Percentiles rank a stretch among this genome's conserved stretches.
Conservation (phyloP, 208 protist species). For the Leishmania amazonensis region DNA sequence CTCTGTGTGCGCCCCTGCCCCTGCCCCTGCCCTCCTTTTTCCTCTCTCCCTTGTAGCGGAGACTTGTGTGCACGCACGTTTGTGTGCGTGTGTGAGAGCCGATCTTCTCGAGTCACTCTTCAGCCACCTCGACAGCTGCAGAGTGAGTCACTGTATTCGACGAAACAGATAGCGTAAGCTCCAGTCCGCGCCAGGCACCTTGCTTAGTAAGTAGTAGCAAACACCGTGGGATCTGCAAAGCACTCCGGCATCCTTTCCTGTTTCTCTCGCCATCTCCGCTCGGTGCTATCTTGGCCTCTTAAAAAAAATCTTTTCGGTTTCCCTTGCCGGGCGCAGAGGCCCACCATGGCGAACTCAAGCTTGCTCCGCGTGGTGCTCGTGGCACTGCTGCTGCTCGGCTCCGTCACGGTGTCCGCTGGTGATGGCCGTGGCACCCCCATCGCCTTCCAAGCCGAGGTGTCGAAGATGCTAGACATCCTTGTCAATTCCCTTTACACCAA, state of each 20-base stretch:
- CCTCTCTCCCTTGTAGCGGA: neutral
- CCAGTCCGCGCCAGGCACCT: neutral
- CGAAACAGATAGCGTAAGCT: neutral
- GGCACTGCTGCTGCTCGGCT: conserved; percentile 45
- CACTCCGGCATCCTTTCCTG: neutral
- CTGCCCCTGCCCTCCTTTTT: neutral
- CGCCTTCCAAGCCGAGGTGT: conserved; percentile 96
- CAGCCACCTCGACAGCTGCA: neutral
- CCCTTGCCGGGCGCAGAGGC: neutral
- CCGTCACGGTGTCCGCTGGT: conserved; percentile 24
- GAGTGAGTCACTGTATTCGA: neutral
- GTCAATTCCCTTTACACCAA: conserved; percentile 99
- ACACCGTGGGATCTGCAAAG: neutral
- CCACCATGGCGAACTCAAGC: conserved; percentile 14
- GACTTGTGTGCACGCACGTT: neutral
- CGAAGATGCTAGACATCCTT: conserved; percentile 98
- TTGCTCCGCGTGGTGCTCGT: conserved; percentile 39
- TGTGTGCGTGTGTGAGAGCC: neutral
- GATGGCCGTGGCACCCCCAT: conserved; percentile 57
- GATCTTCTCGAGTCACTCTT: neutral
- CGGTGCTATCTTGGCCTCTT: neutral
- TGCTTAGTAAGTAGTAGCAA: neutral
- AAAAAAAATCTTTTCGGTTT: neutral
- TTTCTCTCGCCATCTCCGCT: neutral
- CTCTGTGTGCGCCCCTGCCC: neutral